Evolutionary conservation across 805 yeast species (phyloP).

Genomic region (Wickerhamiella nectarea): DNA sequence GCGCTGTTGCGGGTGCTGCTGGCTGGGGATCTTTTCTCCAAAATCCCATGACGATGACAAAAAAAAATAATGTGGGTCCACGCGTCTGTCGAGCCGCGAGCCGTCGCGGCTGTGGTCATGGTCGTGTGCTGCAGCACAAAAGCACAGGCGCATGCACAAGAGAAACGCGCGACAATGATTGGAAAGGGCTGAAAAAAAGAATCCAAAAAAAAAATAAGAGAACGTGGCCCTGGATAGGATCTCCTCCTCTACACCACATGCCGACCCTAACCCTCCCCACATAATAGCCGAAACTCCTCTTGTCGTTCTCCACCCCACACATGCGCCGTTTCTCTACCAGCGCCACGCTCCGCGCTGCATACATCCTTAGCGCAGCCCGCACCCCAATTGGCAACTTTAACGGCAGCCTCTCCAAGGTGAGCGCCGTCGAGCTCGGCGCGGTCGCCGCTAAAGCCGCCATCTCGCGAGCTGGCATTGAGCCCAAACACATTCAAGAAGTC

Average conservation of each 20-base stretch:
- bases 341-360: conserved; percentile 32
- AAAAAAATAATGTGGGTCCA: background rate
- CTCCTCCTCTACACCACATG: no score
- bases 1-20: background rate
- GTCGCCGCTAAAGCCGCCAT: conserved; percentile 44
- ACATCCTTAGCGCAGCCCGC: conserved; percentile 78
- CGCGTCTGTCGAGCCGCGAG: background rate
- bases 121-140: no score
- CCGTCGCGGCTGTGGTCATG: background rate
- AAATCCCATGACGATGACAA: background rate
- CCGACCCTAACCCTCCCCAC: conserved; percentile 6
- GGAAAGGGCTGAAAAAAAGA: no score
- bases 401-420: conserved; percentile 56
- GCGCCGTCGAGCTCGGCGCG: conserved; percentile 11
- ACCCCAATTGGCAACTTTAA: conserved; percentile 93
- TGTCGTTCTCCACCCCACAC: background rate
- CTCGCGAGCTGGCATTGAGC: conserved; percentile 54
- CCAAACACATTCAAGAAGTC: conserved; percentile 62
- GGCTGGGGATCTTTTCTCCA: conserved; percentile 1
- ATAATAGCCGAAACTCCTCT: background rate
- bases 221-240: no score
- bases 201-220: no score
- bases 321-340: conserved; percentile 1
- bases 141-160: no score
- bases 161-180: no score